phyloP scores from a whole-genome alignment of 257 asterid genomes.

The Scutellaria baicalensis region DNA sequence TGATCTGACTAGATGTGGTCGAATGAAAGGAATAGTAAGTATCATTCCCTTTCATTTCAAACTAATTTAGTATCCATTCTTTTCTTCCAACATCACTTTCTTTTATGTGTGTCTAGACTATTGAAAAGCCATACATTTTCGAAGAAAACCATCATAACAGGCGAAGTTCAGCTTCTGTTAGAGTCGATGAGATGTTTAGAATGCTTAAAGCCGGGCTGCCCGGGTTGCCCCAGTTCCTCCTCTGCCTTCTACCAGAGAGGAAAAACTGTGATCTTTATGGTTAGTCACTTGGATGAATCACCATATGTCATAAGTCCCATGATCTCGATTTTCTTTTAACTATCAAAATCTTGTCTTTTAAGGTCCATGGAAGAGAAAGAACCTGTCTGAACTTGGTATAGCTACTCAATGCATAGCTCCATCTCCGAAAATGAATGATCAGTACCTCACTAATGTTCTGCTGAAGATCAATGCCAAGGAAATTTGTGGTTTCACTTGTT shows the following conservation, averaged over 20 bases:
- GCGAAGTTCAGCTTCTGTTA: constrained; percentile 31
- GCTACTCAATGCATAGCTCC: constrained; percentile 73
- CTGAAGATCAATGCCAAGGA: constrained; percentile 69
- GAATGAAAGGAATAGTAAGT: constrained; percentile 68
- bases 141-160: constrained; percentile 41
- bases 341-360: constrained; percentile 7
- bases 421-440: constrained; percentile 47
- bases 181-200: constrained; percentile 58
- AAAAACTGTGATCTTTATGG: constrained; percentile 72
- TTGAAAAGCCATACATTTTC: constrained; percentile 18
- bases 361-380: constrained; percentile 78
- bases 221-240: constrained; percentile 42
- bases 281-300: neutral
- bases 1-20: constrained; percentile 36
- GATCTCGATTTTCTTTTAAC: too few relatives aligned
- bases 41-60: neutral
- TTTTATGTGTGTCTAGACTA: constrained; percentile 14
- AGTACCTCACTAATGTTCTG: constrained; percentile 59
- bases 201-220: constrained; percentile 31
- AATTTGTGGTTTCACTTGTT: neutral
- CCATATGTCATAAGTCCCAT: neutral
- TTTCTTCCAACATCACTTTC: neutral
- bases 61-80: neutral
- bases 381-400: constrained; percentile 48
- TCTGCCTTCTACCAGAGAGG: constrained; percentile 60